A percentile compares a stretch with the other conserved stretches of the same genome.
Evolutionary conservation across 2,329 filamentous ascomycete genomes (phyloP).

Genomic region (Botrytis tulipae): DNA sequence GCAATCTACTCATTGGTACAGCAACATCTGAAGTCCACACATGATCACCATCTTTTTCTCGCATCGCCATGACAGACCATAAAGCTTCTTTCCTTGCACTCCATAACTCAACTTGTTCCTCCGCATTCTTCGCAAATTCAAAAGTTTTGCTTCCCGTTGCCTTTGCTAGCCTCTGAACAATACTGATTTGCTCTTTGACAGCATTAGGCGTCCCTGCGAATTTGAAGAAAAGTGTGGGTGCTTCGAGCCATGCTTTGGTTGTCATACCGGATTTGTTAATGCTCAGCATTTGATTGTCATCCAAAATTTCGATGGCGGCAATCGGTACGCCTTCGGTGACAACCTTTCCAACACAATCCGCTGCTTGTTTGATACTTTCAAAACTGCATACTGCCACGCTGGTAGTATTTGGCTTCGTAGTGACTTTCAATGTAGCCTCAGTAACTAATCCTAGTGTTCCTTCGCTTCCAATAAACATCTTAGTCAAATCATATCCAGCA

Average conservation of each 20-base stretch:
- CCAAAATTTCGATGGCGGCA: slow-evolving; percentile 88
- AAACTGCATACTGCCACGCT: slow-evolving; percentile 76
- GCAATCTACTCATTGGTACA: slow-evolving; percentile 72
- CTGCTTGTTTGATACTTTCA: slow-evolving; percentile 42
- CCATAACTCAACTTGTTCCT: slow-evolving; percentile 78
- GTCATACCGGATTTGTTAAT: slow-evolving; percentile 67
- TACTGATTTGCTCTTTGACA: slow-evolving; percentile 75
- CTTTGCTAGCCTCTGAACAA: slow-evolving; percentile 63
- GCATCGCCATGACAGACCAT: slow-evolving; percentile 73
- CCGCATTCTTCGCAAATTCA: slow-evolving; percentile 68
- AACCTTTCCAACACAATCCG: slow-evolving; percentile 71
- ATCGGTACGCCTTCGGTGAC: slow-evolving; percentile 80
- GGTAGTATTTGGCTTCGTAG: slow-evolving; percentile 73
- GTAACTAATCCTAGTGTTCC: slow-evolving; percentile 89
- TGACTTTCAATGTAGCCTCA: slow-evolving; percentile 85
- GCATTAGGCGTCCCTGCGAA: slow-evolving; percentile 68
- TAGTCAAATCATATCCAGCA: slow-evolving; percentile 88
- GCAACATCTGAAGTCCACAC: slow-evolving; percentile 88
- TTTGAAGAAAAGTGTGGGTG: slow-evolving; percentile 81
- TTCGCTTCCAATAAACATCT: slow-evolving; percentile 86
- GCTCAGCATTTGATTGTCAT: slow-evolving; percentile 82
- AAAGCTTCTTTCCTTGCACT: slow-evolving; percentile 79
- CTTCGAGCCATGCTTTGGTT: slow-evolving; percentile 65
- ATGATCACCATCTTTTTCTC: slow-evolving; percentile 58
- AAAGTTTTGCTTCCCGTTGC: slow-evolving; percentile 64